Evolutionary conservation across 805 yeast genomes (phyloP).

Genomic region (Kluyveromyces lactis): DNA sequence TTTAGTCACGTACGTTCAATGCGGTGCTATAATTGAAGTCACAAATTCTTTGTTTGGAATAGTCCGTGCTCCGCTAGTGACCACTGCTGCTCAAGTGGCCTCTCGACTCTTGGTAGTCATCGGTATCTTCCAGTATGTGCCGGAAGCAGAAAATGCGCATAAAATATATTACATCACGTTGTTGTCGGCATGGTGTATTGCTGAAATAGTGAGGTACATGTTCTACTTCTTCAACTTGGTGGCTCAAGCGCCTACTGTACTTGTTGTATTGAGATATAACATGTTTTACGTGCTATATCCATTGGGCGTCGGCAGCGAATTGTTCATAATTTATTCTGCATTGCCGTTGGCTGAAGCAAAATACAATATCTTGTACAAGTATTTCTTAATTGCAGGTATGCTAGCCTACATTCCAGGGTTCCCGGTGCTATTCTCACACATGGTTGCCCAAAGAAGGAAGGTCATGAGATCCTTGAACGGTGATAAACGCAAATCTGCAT

Average conservation of each 20-base stretch:
- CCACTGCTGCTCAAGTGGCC: constrained; percentile 80
- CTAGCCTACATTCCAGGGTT: constrained; percentile 78
- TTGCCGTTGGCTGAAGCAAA: constrained; percentile 55
- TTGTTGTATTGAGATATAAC: constrained; percentile 74
- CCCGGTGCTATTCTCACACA: constrained; percentile 74
- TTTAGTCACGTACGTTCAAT: constrained; percentile 60
- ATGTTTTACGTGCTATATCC: constrained; percentile 81
- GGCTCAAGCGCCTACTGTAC: constrained; percentile 48
- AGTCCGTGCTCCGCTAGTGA: constrained; percentile 76
- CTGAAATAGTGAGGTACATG: constrained; percentile 86
- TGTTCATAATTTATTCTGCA: constrained; percentile 58
- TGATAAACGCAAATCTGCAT: not conserved
- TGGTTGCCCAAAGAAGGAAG: constrained; percentile 82
- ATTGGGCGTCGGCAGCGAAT: constrained; percentile 83
- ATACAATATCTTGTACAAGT: constrained; percentile 44
- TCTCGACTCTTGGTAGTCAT: constrained; percentile 76
- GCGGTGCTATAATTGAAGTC: constrained; percentile 73
- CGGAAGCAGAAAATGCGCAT: constrained; percentile 47
- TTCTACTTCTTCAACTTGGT: constrained; percentile 44
- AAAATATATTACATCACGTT: constrained; percentile 56
- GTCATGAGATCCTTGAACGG: constrained; percentile 41
- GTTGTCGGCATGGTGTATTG: constrained; percentile 80
- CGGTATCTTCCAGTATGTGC: constrained; percentile 73
- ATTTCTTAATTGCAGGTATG: constrained; percentile 48
- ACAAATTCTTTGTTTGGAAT: constrained; percentile 69